Conservation (phyloP, 139 green algal genomes). For the Bryopsis sp. region DNA sequence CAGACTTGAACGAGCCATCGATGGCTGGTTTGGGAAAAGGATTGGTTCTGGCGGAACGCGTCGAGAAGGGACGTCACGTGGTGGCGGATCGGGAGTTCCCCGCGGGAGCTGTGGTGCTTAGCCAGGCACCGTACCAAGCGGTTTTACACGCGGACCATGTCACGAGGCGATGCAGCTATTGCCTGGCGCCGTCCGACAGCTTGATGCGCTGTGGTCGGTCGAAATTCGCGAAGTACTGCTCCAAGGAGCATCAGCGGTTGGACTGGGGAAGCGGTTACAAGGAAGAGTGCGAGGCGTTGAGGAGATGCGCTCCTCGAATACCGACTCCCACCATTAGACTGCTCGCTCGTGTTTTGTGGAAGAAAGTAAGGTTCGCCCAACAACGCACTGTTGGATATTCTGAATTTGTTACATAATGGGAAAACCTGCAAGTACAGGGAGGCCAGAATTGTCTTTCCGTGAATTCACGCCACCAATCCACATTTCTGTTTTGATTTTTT, state of each 20-base stretch:
- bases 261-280: conserved; percentile 46
- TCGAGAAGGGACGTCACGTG: conserved; percentile 32
- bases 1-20: too few species aligned
- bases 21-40: too few species aligned
- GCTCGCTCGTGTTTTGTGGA: conserved; percentile 43
- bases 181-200: conserved; percentile 13
- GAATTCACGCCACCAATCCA: too few species aligned
- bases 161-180: conserved; percentile 32
- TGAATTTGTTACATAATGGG: too few species aligned
- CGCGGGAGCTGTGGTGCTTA: conserved; percentile 24
- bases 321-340: conserved; percentile 50
- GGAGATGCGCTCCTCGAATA: conserved; percentile 28
- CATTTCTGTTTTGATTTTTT: too few species aligned
- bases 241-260: conserved; percentile 36
- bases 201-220: conserved; percentile 40
- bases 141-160: conserved; percentile 34
- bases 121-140: conserved; percentile 26
- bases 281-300: conserved; percentile 49
- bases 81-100: conserved; percentile 20
- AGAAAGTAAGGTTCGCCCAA: conserved; percentile 23
- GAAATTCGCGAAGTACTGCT: conserved; percentile 43
- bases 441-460: too few species aligned
- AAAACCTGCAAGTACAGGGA: too few species aligned
- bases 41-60: too few species aligned
- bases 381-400: too few species aligned